Evolutionary conservation across 768 basidiomycete genomes (phyloP), one percentile per base, ranked within the genome.

Genomic region (Obba rivulosa): DNA sequence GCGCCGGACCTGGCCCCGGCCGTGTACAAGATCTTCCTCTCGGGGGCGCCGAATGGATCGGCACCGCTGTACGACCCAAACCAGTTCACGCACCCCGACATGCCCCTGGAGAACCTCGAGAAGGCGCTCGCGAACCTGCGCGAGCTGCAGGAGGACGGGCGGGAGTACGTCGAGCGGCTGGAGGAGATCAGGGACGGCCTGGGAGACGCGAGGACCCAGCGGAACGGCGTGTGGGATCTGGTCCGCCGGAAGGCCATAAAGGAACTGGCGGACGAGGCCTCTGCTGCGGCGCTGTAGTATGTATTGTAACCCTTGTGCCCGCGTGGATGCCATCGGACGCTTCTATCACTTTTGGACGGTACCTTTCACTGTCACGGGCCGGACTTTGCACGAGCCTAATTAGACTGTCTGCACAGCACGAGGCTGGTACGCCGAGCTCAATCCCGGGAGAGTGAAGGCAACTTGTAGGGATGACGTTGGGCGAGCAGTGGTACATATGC

Each of bases 101-200:
- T 78, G 68, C 86, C 88, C 55, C 65, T 79, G 49, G 83, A 81
- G 41, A 82, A 70, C 13, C 62, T 92, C 47, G 87, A 91, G 60
- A 90, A 87, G 61, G 81, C 84, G 13, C 56, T 92, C 34, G 78
- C 83, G 14, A 75, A 79, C 2, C 66, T 92, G 45, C 79, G 85
- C 44, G 91, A 93, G 56, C 69, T 93, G 18, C 85, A 88, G 55
- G 91, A 92, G 58, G 91, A 93, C 57, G 86, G 85, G 4, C 73
- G 88, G 39, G 91, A 92, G 64, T 93, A 92, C 60, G 81, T 86
- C 4, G 90, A 92, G 59, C 78, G 90, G 22, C 66, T 93, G 46
- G 79, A 87, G 58, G 91, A 93, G 62, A 87, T 93, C 46, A 68
- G 91, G 45, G 88, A 92, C 55, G 80, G 81, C 2, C 63, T 92